Percentiles rank a stretch among this genome's conserved stretches.
These are phyloP conservation scores for Pontederia paniculata DNA, from an alignment of 176 grass and related monocot genomes.

Conservation along the genomic window DNA sequence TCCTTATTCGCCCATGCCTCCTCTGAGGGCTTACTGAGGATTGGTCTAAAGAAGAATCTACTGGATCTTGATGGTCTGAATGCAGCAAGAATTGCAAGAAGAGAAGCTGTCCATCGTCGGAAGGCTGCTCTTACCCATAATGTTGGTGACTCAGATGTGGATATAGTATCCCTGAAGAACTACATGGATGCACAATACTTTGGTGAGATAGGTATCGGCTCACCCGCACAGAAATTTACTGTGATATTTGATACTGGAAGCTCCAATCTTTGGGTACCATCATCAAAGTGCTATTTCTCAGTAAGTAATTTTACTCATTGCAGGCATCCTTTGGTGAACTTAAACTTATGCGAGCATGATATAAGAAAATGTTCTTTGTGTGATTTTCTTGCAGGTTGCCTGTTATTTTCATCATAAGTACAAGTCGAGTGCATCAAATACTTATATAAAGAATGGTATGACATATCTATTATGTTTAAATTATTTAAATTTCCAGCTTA, in stretches of 20 bases:
- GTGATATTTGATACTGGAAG: conserved; percentile 95
- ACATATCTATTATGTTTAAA: not conserved
- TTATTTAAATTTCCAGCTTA: too few relatives aligned
- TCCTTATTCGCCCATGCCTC: conserved; percentile 18
- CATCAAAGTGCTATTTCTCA: conserved; percentile 77
- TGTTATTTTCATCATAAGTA: conserved; percentile 75
- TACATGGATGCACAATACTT: conserved; percentile 92
- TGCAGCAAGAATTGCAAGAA: conserved; percentile 30
- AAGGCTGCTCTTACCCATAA: conserved; percentile 5
- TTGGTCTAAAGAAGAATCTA: conserved; percentile 43
- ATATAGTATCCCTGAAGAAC: conserved; percentile 56
- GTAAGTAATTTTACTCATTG: conserved; percentile 22
- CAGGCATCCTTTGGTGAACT: too few relatives aligned
- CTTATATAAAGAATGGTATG: conserved; percentile 63
- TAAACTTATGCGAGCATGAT: too few relatives aligned
- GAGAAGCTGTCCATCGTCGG: conserved; percentile 7
- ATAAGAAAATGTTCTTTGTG: not conserved
- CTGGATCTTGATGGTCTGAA: conserved; percentile 27
- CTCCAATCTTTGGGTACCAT: conserved; percentile 93
- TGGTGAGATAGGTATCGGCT: conserved; percentile 62
- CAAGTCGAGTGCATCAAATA: conserved; percentile 52
- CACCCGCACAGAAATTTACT: conserved; percentile 72
- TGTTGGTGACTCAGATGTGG: conserved; percentile 22
- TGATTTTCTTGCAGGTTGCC: conserved; percentile 43
- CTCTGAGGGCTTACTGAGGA: conserved; percentile 37